These are phyloP conservation scores for Rhododendron henanense DNA, from an alignment of 148 eudicot genomes.

Conservation along the genomic window DNA sequence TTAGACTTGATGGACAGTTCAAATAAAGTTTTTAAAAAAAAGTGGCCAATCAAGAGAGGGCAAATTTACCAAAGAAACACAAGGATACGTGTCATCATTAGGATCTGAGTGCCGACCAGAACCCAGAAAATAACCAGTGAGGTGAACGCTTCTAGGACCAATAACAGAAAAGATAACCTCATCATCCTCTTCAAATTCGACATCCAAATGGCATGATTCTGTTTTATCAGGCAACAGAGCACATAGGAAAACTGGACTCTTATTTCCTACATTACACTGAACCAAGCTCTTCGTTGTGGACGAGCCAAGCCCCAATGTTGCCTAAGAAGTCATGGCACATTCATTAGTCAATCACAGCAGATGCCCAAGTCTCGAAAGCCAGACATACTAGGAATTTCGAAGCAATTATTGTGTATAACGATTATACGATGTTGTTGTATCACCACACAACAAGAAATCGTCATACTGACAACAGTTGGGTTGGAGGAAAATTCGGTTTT, in stretches of 20 bases:
- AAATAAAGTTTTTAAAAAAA: neutral
- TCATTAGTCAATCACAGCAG: neutral
- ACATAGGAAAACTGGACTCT: conserved; percentile 79
- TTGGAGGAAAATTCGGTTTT: neutral
- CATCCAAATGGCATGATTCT: conserved; percentile 73
- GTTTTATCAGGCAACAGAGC: conserved; percentile 61
- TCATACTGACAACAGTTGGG: neutral
- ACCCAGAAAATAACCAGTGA: conserved; percentile 61
- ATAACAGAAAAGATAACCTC: conserved; percentile 73
- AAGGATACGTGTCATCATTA: conserved; percentile 81
- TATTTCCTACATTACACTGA: conserved; percentile 83
- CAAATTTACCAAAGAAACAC: neutral
- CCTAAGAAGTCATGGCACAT: conserved; percentile 36
- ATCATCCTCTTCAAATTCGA: conserved; percentile 86
- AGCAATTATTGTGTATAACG: neutral
- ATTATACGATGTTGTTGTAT: neutral
- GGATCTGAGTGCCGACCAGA: conserved; percentile 19
- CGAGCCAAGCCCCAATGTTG: conserved; percentile 68
- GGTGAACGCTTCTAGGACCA: conserved; percentile 77
- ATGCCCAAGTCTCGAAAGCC: neutral
- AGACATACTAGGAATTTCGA: neutral
- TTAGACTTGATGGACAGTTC: neutral
- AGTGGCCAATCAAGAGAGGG: neutral
- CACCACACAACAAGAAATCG: neutral
- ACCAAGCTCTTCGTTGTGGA: conserved; percentile 47